phyloP scores from a whole-genome alignment of 169 alveolate species.

The Fabrea salina region DNA sequence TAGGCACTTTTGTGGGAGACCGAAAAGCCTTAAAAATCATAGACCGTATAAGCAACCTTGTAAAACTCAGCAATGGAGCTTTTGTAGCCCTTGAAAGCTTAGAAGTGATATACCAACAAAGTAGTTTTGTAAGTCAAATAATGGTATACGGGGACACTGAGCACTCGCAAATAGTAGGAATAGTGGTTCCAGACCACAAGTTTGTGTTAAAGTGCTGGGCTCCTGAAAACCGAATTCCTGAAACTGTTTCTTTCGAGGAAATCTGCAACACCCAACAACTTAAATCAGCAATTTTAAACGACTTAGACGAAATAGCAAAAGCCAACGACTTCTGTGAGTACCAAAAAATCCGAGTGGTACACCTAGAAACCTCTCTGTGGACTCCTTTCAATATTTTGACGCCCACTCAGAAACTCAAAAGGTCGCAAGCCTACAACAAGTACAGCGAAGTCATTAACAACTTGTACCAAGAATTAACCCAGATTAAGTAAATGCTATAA shows the following conservation, averaged over 20 bases:
- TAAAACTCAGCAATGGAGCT: slow-evolving; percentile 93
- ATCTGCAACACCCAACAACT: slow-evolving; percentile 44
- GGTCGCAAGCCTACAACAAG: neutral
- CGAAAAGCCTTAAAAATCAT: slow-evolving; percentile 85
- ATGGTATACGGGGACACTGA: slow-evolving; percentile 39
- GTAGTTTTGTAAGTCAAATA: slow-evolving; percentile 42
- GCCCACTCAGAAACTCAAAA: neutral
- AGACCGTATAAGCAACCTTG: slow-evolving; percentile 93
- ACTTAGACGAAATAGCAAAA: slow-evolving; percentile 44
- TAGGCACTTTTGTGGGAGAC: slow-evolving; percentile 73
- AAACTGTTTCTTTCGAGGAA: slow-evolving; percentile 2
- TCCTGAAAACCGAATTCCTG: slow-evolving; percentile 24
- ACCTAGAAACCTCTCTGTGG: neutral
- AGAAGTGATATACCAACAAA: slow-evolving; percentile 38
- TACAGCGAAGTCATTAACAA: neutral
- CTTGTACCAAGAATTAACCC: neutral
- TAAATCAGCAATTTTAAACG: slow-evolving; percentile 46
- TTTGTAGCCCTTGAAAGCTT: slow-evolving; percentile 94
- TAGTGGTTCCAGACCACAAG: slow-evolving; percentile 42
- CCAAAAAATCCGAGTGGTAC: slow-evolving; percentile 31
- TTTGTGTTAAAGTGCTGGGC: slow-evolving; percentile 26
- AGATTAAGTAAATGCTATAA: too few relatives aligned
- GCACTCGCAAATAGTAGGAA: slow-evolving; percentile 36
- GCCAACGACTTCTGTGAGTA: slow-evolving; percentile 5
- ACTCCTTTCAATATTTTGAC: neutral